Evolutionary conservation across 768 basidiomycete genomes (phyloP).

Genomic region (Boletus subcaerulescens): DNA sequence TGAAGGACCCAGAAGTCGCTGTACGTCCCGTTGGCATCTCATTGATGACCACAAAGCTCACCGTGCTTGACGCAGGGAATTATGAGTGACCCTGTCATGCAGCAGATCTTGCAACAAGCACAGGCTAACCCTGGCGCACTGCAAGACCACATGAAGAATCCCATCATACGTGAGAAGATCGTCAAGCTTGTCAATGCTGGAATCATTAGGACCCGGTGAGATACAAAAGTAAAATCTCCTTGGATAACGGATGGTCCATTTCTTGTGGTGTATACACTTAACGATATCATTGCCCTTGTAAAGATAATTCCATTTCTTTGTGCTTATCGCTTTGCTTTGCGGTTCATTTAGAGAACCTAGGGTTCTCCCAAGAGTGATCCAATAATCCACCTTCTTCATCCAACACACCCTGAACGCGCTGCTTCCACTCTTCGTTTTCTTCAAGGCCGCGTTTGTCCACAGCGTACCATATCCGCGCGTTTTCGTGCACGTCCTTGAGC

Average conservation of each 20-base stretch:
- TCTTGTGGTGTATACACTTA: constrained; percentile 16
- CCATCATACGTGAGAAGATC: constrained; percentile 74
- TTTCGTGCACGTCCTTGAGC: constrained; percentile 72
- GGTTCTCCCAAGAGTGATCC: constrained; percentile 75
- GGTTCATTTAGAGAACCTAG: constrained; percentile 25
- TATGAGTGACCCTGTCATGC: constrained; percentile 91
- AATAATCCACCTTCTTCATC: constrained; percentile 42
- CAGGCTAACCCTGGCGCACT: constrained; percentile 85
- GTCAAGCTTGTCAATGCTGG: constrained; percentile 90
- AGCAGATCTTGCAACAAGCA: constrained; percentile 91
- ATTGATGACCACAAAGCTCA: constrained; percentile 4
- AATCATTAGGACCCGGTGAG: constrained; percentile 83
- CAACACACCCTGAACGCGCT: constrained; percentile 34
- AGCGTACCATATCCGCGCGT: constrained; percentile 64
- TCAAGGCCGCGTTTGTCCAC: constrained; percentile 39
- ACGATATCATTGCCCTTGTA: constrained; percentile 23
- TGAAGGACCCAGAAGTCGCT: constrained; percentile 96
- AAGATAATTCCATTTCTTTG: constrained; percentile 16
- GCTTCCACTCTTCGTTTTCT: constrained; percentile 44
- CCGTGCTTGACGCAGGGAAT: constrained; percentile 50
- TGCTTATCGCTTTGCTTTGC: background rate
- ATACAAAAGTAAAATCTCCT: background rate
- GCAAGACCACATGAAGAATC: constrained; percentile 96
- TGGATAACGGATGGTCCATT: constrained; percentile 13
- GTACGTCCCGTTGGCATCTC: constrained; percentile 43